Conservation (phyloP, 2,329 filamentous ascomycete species). For the Seiridium unicorne region DNA sequence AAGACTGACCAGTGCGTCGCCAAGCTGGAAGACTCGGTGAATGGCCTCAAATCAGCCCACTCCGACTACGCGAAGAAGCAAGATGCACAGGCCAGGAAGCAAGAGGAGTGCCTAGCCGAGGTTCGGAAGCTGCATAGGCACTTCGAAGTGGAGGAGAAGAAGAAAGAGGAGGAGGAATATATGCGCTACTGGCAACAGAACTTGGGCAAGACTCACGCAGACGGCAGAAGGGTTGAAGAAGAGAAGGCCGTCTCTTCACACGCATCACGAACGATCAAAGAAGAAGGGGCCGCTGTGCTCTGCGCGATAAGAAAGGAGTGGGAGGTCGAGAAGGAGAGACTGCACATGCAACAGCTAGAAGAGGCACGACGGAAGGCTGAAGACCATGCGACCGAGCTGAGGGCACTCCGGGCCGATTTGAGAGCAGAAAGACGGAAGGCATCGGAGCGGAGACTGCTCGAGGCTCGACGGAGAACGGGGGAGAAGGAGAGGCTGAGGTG, state of each 20-base stretch:
- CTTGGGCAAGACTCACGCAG: background rate
- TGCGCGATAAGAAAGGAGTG: background rate
- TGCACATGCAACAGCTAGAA: background rate
- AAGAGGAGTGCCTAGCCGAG: background rate
- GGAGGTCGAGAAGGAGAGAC: background rate
- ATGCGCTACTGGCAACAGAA: background rate
- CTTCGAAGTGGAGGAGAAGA: background rate
- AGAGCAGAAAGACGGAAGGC: background rate
- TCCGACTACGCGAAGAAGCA: background rate
- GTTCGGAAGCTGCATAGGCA: background rate
- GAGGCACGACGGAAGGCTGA: background rate
- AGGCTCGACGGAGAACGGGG: background rate
- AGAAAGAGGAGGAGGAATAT: background rate
- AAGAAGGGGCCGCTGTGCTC: background rate
- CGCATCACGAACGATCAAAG: background rate
- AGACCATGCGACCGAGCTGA: background rate
- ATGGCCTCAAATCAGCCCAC: background rate
- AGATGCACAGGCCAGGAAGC: background rate
- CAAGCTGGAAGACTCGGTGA: background rate
- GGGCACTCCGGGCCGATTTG: background rate
- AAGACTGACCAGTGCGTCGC: background rate
- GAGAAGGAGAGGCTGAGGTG: background rate
- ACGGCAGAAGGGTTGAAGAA: background rate
- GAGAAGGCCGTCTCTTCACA: background rate
- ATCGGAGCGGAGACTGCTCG: background rate